A percentile compares a stretch with the other conserved stretches of the same genome.
Evolutionary conservation across 2,329 filamentous ascomycete species (phyloP).

Genomic region (Fusarium phyllophilum): DNA sequence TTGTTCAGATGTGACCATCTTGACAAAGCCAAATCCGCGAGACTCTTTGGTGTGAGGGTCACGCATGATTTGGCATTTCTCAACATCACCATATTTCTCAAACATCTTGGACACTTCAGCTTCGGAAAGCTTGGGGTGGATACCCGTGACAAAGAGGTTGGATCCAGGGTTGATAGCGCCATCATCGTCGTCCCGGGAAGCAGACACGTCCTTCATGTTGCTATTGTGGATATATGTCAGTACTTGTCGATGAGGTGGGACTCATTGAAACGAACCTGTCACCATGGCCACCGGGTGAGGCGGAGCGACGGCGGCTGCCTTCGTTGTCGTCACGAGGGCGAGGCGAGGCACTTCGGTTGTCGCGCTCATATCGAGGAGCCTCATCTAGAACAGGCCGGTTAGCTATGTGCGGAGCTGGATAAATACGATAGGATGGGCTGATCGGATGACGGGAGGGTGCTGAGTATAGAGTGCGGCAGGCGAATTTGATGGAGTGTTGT

Average conservation of each 20-base stretch:
- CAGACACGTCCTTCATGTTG: constrained; percentile 64
- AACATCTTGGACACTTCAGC: constrained; percentile 93
- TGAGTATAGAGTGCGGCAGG: neutral
- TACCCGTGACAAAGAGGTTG: constrained; percentile 98
- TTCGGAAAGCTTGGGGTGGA: constrained; percentile 91
- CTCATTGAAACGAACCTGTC: constrained; percentile 41
- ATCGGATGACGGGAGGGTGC: neutral
- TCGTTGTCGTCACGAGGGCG: constrained; percentile 71
- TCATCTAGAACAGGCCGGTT: constrained; percentile 60
- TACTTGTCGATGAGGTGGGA: neutral
- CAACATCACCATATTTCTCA: constrained; percentile 98
- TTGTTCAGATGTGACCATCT: constrained; percentile 95
- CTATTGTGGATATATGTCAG: constrained; percentile 42
- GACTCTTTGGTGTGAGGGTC: constrained; percentile 99
- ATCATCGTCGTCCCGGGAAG: constrained; percentile 72
- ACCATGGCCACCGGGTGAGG: constrained; percentile 65
- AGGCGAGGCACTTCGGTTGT: constrained; percentile 73
- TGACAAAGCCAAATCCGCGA: constrained; percentile 98
- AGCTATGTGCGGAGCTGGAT: constrained; percentile 1
- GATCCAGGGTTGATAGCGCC: constrained; percentile 91
- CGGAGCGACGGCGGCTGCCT: constrained; percentile 68
- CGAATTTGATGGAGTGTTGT: constrained; percentile 6
- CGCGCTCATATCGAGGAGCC: constrained; percentile 72
- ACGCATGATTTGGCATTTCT: constrained; percentile 99
- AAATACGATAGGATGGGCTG: neutral